These are phyloP conservation scores for Kregervanrija pseudodelftensis DNA, from an alignment of 805 yeast species.

Conservation along the genomic window DNA sequence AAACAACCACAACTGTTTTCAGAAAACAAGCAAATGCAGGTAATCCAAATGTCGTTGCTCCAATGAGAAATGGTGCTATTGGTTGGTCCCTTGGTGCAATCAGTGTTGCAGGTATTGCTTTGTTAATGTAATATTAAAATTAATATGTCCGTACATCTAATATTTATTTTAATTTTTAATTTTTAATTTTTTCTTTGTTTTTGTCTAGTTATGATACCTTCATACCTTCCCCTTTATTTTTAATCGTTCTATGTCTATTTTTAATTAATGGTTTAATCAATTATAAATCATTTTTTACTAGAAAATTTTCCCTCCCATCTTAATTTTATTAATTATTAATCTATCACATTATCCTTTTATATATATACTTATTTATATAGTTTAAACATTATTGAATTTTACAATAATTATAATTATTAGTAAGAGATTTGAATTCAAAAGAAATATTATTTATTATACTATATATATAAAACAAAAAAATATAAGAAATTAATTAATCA, in stretches of 20 bases:
- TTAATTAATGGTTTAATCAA: not conserved
- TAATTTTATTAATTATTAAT: not conserved
- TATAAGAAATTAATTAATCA: not conserved
- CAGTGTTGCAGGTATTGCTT: constrained; percentile 14
- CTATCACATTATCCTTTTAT: too few species aligned
- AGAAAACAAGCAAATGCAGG: constrained; percentile 12
- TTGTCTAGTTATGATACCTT: too few species aligned
- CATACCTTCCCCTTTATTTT: not conserved
- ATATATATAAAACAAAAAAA: constrained; percentile 1
- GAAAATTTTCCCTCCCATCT: too few species aligned
- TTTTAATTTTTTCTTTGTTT: constrained; percentile 13
- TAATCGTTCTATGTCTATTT: not conserved
- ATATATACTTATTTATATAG: too few species aligned
- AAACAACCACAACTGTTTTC: constrained; percentile 30
- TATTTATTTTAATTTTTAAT: constrained; percentile 31
- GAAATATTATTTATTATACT: not conserved
- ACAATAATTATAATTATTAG: too few species aligned
- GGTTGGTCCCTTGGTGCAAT: constrained; percentile 17
- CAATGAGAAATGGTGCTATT: constrained; percentile 17
- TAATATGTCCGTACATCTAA: constrained; percentile 1
- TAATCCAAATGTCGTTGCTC: constrained; percentile 15
- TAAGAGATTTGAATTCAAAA: not conserved
- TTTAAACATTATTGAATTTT: too few species aligned
- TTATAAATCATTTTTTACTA: too few species aligned
- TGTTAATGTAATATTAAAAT: constrained; percentile 10